Conservation (phyloP, 768 basidiomycete genomes). For the Suillus occidentalis region DNA sequence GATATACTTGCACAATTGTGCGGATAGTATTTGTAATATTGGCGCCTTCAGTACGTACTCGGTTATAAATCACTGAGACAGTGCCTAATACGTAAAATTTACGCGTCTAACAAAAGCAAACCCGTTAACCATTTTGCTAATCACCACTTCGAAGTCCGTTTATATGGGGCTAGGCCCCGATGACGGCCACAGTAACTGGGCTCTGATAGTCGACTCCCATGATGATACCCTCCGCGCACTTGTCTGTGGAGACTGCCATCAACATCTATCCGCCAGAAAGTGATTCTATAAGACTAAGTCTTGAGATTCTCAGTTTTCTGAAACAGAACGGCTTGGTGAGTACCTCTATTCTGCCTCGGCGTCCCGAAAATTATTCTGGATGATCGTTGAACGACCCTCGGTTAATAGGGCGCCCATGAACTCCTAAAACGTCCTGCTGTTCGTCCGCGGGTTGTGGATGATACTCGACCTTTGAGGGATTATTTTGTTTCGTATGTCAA, state of each 20-base stretch:
- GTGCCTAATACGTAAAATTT: no score
- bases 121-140: not conserved
- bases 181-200: no score
- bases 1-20: no score
- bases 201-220: not conserved
- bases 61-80: no score
- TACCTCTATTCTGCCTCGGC: not conserved
- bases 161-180: not conserved
- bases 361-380: not conserved
- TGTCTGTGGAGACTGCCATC: constrained; percentile 11
- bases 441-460: constrained; percentile 32
- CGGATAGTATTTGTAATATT: no score
- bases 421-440: constrained; percentile 41
- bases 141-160: not conserved
- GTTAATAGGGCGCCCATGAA: constrained; percentile 22
- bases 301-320: constrained; percentile 38
- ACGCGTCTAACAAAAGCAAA: not conserved
- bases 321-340: constrained; percentile 32
- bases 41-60: no score
- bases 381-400: not conserved
- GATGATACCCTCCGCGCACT: constrained; percentile 7
- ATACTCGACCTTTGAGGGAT: constrained; percentile 48
- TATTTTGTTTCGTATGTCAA: constrained; percentile 51
- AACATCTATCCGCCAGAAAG: constrained; percentile 22
- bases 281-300: constrained; percentile 32